Base-by-base conservation (phyloP, 805 yeast species). In the Metschnikowia sp. region DNA sequence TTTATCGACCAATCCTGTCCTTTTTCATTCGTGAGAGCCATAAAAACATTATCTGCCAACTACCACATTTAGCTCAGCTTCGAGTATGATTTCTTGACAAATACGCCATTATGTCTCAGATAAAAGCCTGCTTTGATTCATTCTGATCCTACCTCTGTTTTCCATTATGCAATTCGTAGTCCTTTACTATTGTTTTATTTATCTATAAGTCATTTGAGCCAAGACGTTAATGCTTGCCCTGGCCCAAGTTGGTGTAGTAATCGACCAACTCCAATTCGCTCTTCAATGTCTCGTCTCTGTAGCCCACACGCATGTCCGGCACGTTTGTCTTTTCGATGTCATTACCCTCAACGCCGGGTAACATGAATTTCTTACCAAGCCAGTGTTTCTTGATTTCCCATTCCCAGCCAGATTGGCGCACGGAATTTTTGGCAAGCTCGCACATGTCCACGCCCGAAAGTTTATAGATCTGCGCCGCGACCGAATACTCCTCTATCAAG, bases 401-500 rank as follows among this genome's bases (percentile, higher is more conserved):
- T 66, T 94, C 99, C 81, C 91, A 94, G 0, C 99, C 99, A 61
- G 95, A 84, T 75, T 92, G 97, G 50, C 77, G 66, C 3, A 94
- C 98, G 0, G 98, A 91, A 66, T 92, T 91, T 54, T 83, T 78
- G 0, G 99, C 99, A 57, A 94, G 74, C 65, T 94, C 99, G 64
- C 98, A 91, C 95, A 94, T 89, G 67, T 94, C 99, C 31, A 92
- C 98, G 52, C 89, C 83, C 0, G 96, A 88, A 36, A 94, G 76
- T 63, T 94, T 90, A 75, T 91, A 94, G 56, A 94, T 94, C 68
- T 94, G 98, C 0, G 97, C 98, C 7, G 99, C 99, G 30, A 94
- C 98, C 2, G 97, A 88, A 65, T 91, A 94, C 67, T 94, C 99
- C 66, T 94, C 99, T 57, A 94, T 94, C 60, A 94, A 76, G 12